Evolutionary conservation across 2,329 filamentous ascomycete genomes (phyloP), one percentile per base, ranked within the genome.

Genomic region (Sordariomycetes sp.): DNA sequence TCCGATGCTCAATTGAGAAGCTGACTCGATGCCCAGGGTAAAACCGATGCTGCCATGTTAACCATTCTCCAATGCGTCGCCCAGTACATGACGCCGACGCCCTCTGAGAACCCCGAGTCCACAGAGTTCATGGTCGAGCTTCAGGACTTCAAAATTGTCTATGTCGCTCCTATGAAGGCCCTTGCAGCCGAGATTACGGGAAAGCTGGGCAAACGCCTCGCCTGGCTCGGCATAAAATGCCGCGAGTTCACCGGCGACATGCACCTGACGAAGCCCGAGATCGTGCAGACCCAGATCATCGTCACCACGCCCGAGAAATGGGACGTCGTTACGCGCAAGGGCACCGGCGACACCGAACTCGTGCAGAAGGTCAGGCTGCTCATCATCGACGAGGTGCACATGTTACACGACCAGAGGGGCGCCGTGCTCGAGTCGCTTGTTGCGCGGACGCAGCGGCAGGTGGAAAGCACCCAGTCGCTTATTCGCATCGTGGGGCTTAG

Each of bases 261-360:
- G 94, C 94, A 99, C 68, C 80, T 99, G 59, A 97, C 93, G 54
- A 99, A 99, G 71, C 82, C 90, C 1, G 95, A 99, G 71, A 96
- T 99, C 61, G 81, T 97, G 18, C 87, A 92, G 62, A 99, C 94
- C 0, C 94, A 99, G 69, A 94, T 99, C 64, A 96, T 99, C 60
- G 94, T 99, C 55, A 99, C 95, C 0, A 99, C 94, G 0, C 94
- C 94, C 40, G 94, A 99, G 73, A 99, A 99, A 73, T 99, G 95
- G 95, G 94, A 99, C 70, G 94, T 99, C 1, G 90, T 99, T 5
- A 99, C 94, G 3, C 82, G 94, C 61, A 99, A 97, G 72, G 95
- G 93, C 59, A 97, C 92, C 1, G 94, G 95, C 18, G 94, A 99
- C 68, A 97, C 94, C 0, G 94, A 97, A 69, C 81, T 99, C 3